Evolutionary conservation across 169 alveolate genomes (phyloP).

Genomic region (Plasmodium sp.): DNA sequence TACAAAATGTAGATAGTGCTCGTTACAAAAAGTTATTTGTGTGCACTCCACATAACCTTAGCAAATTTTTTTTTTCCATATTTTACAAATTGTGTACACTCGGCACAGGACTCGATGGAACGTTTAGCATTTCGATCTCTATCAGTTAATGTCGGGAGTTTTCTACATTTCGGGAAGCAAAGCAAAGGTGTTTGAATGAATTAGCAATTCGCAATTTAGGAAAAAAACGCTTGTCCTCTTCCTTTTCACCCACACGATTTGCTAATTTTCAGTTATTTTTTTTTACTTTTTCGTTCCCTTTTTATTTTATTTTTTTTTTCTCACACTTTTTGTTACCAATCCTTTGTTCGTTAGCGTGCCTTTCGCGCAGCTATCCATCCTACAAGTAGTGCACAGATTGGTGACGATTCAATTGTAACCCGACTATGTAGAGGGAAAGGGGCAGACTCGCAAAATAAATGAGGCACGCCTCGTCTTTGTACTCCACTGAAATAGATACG

Average conservation of each 20-base stretch:
- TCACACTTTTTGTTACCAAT: background rate
- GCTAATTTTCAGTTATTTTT: background rate
- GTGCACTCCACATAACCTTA: constrained; percentile 9
- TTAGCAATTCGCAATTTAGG: background rate
- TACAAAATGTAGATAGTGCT: background rate
- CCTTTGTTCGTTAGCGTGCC: background rate
- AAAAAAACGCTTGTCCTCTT: background rate
- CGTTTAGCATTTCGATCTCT: background rate
- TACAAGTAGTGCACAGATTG: background rate
- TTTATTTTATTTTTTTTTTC: background rate
- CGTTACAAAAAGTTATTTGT: background rate
- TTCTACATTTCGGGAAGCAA: background rate
- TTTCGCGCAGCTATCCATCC: background rate
- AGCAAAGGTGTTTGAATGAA: background rate
- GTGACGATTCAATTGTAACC: background rate
- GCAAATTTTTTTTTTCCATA: background rate
- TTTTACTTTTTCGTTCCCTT: background rate
- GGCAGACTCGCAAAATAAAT: background rate
- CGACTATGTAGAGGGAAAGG: background rate
- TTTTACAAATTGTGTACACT: background rate
- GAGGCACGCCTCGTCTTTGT: background rate
- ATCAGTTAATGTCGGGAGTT: background rate
- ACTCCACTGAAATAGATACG: background rate
- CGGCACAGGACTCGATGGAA: background rate
- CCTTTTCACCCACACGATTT: background rate